A percentile compares a stretch with the other conserved stretches of the same genome.
phyloP scores from a whole-genome alignment of 148 eudicot genomes.

The Agrostemma githago region DNA sequence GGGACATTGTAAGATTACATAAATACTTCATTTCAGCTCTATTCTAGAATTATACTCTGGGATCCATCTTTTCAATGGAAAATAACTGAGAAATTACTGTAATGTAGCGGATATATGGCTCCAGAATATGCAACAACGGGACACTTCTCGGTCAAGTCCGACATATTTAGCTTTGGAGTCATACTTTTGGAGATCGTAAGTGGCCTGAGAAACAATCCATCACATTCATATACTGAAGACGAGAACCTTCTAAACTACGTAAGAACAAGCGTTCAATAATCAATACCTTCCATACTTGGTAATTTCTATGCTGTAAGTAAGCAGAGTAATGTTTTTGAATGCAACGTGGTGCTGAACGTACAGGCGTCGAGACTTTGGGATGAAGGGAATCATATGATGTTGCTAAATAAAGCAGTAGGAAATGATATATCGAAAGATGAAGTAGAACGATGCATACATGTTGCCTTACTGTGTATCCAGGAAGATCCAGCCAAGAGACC shows the following conservation, averaged over 20 bases:
- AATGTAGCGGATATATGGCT: constrained; percentile 72
- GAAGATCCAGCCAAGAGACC: constrained; percentile 28
- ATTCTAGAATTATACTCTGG: background rate
- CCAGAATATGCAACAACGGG: constrained; percentile 65
- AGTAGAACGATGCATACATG: constrained; percentile 26
- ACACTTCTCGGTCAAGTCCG: constrained; percentile 65
- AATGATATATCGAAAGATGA: constrained; percentile 5
- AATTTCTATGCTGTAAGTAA: background rate
- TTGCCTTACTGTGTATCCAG: constrained; percentile 29
- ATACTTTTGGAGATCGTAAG: constrained; percentile 58
- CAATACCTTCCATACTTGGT: background rate
- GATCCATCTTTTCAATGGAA: background rate
- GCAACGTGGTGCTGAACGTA: background rate
- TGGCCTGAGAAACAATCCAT: constrained; percentile 21
- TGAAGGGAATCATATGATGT: background rate
- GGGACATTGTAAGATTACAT: constrained; percentile 27
- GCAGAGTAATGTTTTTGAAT: background rate
- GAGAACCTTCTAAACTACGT: constrained; percentile 20
- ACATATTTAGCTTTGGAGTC: constrained; percentile 62
- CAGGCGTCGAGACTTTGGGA: constrained; percentile 28
- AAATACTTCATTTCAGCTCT: background rate
- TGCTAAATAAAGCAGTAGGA: constrained; percentile 16
- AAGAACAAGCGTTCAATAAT: constrained; percentile 16
- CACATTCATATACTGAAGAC: background rate
- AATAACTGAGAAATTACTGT: background rate